Evolutionary conservation across 495 filamentous ascomycete genomes (phyloP), one percentile per base, ranked within the genome.

Genomic region (Penicillium pancosmium): DNA sequence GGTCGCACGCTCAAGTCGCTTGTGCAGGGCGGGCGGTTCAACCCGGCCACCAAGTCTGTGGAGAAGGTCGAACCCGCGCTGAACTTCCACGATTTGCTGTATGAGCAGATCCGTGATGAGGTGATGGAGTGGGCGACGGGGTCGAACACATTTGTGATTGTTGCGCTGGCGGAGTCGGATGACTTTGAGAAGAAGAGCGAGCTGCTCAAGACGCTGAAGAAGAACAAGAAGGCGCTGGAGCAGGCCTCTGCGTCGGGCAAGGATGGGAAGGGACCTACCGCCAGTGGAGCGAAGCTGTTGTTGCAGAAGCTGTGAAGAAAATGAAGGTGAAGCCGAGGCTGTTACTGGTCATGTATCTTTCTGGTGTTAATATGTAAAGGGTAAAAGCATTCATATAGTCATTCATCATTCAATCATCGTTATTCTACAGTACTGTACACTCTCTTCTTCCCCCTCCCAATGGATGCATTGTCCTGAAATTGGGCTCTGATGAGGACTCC

Each of bases 1-100:
- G 90, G 91, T n/a, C 86, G 90, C 50, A 89, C 97, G 86, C 82
- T 96, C 59, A 97, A 96, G 74, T 87, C 87, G 0, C 82, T 99
- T 2, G 89, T 97, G 25, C 84, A 88, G 34, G 93, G 94, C 19
- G 94, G 95, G 10, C 85, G 82, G 23, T 98, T 88, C 70, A 91
- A 97, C 74, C 79, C 78, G 21, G 81, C 78, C 35, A 78, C 80
- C 3, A 91, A 89, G 71, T 82, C 80, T 49, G 75, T 96, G 46
- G 84, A 85, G 65, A 83, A 84, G 56, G 80, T 87, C 16, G 81
- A 89, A n/a, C 91, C 92, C 8, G 76, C 86, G n/a, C 79, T 96
- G 50, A 80, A 85, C 59, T 98, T 97, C 75, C 85, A 91, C 60
- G 80, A 84, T 56, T 73, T 89, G 47, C 75, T 98, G 12, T 98